Conservation (phyloP, 441 rosid species). For the Mallotus repandus region DNA sequence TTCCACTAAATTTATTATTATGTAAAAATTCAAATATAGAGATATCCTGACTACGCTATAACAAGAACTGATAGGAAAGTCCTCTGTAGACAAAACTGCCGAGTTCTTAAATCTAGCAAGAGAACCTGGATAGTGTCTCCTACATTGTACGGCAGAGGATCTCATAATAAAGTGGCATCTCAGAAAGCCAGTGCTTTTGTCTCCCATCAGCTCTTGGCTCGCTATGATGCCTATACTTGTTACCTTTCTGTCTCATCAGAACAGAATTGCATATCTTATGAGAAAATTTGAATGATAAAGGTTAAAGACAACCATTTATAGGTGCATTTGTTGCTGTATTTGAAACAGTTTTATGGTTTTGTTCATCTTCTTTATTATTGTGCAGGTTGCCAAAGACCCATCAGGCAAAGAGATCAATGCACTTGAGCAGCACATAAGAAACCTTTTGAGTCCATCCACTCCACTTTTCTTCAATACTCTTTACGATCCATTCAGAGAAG, state of each 20-base stretch:
- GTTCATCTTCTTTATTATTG: not conserved
- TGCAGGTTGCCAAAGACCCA: constrained; percentile 79
- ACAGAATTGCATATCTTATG: not conserved
- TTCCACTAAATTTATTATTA: not conserved
- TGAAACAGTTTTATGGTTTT: not conserved
- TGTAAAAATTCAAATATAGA: not conserved
- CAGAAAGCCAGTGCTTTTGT: constrained; percentile 35
- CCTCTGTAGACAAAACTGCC: constrained; percentile 12
- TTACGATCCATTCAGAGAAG: constrained; percentile 80
- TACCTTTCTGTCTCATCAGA: not conserved
- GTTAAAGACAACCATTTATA: not conserved
- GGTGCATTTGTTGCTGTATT: not conserved
- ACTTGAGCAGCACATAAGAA: constrained; percentile 91
- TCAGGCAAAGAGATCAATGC: constrained; percentile 84
- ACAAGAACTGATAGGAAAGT: constrained; percentile 12
- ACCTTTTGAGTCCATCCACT: constrained; percentile 62
- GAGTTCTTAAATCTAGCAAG: not conserved
- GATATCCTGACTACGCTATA: not conserved
- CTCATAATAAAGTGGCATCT: constrained; percentile 30
- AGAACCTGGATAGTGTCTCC: constrained; percentile 4
- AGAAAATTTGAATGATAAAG: not conserved
- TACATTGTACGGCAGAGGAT: constrained; percentile 20
- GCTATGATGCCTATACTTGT: constrained; percentile 31
- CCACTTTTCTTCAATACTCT: constrained; percentile 86
- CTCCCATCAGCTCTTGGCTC: constrained; percentile 26